These are phyloP conservation scores for Dacryopinax spathularia DNA, from an alignment of 768 basidiomycete species.

Conservation along the genomic window DNA sequence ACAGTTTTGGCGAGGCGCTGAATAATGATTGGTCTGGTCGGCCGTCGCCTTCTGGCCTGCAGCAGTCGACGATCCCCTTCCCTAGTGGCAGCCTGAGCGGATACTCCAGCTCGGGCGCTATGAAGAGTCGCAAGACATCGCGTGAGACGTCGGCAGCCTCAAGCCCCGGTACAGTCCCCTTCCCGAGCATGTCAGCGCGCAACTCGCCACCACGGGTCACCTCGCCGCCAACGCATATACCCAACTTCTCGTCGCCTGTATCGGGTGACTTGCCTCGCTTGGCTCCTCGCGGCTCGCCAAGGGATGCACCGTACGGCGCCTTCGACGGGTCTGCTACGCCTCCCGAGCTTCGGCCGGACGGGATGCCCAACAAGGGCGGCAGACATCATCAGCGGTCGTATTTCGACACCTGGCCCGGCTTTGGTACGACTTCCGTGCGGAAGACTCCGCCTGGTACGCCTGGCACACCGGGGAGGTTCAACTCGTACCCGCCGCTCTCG, in stretches of 20 bases:
- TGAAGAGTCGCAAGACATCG: neutral
- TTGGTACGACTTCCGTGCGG: neutral
- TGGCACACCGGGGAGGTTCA: neutral
- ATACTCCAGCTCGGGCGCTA: neutral
- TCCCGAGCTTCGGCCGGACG: neutral
- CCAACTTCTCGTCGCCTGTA: neutral
- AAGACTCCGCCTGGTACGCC: conserved; percentile 1
- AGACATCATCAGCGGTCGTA: neutral
- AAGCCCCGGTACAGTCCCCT: neutral
- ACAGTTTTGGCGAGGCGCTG: neutral
- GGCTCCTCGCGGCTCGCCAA: neutral
- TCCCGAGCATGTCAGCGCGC: neutral
- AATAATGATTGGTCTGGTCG: conserved; percentile 2
- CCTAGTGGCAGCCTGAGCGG: neutral
- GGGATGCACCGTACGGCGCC: neutral
- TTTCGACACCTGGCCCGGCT: neutral
- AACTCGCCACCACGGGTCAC: neutral
- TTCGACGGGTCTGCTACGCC: neutral
- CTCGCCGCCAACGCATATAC: neutral
- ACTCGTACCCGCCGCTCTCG: neutral
- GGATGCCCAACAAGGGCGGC: neutral
- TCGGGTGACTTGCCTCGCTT: neutral
- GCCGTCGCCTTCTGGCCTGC: neutral
- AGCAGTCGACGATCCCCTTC: conserved; percentile 1
- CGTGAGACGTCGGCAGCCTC: neutral